Percentiles rank a stretch among this genome's conserved stretches.
These are phyloP conservation scores for Fusarium tjaetaba DNA, from an alignment of 2,329 filamentous ascomycete genomes.

Conservation along the genomic window DNA sequence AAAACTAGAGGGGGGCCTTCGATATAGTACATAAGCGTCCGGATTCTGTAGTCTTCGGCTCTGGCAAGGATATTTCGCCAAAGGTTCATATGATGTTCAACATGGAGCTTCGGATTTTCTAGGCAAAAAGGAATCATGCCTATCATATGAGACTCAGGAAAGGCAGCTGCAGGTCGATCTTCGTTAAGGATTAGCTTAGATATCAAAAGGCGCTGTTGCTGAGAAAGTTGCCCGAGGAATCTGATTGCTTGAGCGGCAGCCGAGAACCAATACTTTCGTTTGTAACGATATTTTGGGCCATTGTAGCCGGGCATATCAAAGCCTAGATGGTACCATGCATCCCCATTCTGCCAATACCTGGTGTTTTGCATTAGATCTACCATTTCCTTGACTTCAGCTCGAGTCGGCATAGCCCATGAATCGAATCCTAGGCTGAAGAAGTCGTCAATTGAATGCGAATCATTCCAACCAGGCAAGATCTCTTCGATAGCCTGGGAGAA, in stretches of 20 bases:
- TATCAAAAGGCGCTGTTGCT: fast-evolving
- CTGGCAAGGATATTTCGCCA: fast-evolving
- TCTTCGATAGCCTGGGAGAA: fast-evolving
- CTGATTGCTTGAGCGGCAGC: background rate
- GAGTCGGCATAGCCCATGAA: background rate
- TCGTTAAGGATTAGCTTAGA: fast-evolving
- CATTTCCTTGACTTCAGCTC: background rate
- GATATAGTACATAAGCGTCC: fast-evolving
- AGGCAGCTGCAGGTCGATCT: fast-evolving
- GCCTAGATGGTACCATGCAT: fast-evolving
- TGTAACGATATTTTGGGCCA: background rate
- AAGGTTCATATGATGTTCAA: fast-evolving
- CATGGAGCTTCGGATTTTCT: fast-evolving
- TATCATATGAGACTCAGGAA: background rate
- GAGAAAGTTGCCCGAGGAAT: fast-evolving
- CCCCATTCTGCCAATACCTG: fast-evolving
- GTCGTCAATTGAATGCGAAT: fast-evolving
- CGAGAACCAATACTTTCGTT: background rate
- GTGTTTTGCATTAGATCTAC: fast-evolving
- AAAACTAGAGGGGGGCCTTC: background rate
- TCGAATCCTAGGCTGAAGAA: fast-evolving
- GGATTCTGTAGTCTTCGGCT: background rate
- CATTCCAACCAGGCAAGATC: fast-evolving
- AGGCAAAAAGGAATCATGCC: background rate
- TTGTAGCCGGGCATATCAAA: fast-evolving